Base-by-base conservation (phyloP, 2,329 filamentous ascomycete species). In the Nannizzia gypsea region DNA sequence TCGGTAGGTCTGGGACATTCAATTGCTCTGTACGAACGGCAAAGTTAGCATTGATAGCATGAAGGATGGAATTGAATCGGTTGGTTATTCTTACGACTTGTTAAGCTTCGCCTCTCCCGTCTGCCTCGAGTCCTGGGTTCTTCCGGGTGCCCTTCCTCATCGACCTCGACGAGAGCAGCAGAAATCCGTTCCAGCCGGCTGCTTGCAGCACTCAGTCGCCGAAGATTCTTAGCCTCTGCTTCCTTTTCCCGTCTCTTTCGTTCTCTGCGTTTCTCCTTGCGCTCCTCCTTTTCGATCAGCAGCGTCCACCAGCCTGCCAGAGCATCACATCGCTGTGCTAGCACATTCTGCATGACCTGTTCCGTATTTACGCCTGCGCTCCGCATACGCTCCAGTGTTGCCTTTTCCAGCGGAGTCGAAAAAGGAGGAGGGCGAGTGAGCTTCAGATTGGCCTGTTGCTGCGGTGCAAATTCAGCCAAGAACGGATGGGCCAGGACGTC, bases 281-380 rank as follows among this genome's bases (percentile, higher is more conserved):
- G 84, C 70, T 90, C 84, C 70, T 99, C 93, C 71, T 97, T 99
- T 69, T 97, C 93, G 8, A 97, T 84, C 42, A 99, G 76, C 28
- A 99, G 74, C 2, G 89, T 88, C 93, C 93, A 99, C 93, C 93
- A 99, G 4, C 93, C 93, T 57, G 90, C 89, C 56, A 99, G 77
- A 4, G 87, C 82, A 73, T 99, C 92, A 69, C 93, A 97, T 64
- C 89, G 83, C 71, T 96, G 90, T 3, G 90, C 84, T 38, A 96
- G 74, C 2, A 99, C 93, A 67, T 93, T 95, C 70, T 97, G 92
- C 64, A 97, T 92, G 6, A 99, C 89, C 62, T 87, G 82, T 70
- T 99, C 93, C 61, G 95, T 93, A 68, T 97, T 89, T 24, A 97
- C 90, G 0, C 93, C 93, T 3, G 93, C 90, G 65, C 88, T 89